Evolutionary conservation across 352 stramenopile species (phyloP), one percentile per base, ranked within the genome.

Genomic region (Pelagophyceae sp.): DNA sequence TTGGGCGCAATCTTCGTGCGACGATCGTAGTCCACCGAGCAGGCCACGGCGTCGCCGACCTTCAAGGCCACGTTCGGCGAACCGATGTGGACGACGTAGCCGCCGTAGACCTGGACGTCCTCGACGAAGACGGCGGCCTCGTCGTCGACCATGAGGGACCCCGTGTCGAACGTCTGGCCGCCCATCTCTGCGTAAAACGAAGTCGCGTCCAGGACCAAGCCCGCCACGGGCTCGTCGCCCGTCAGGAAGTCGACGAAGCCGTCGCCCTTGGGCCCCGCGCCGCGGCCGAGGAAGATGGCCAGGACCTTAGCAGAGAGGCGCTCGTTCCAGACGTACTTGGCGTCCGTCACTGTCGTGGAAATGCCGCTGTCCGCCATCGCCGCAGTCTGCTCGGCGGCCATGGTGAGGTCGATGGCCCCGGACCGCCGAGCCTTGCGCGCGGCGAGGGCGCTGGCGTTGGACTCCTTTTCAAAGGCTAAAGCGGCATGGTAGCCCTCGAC

Each of bases 131-230:
- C 82, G n/a, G 79, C 80, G 45, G 70, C 33, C 81, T 54, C 45
- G 17, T 33, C 65, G 63, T 81, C 81, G 67, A 76, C 82, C 58
- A 84, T 80, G 64, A 89, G 83, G 15, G 70, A 69, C 60, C 89
- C 89, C 69, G 81, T 90, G 74, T 94, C 89, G 78, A 84, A 90
- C n/a, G 84, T 87, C 83, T 93, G 93, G 64, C 95, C 94, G 83
- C 95, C 95, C 27, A 91, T 83, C 85, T 98, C 94, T 29, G 93
- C 91, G 84, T 98, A 98, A 84, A 96, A 98, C 78, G 88, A 92
- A 5, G 93, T 96, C 79, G 91, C 91, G 85, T 98, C 92, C 25
- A 98, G 85, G 70, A 98, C 92, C 54, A 98, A 84, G 77, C 93
- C 95, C 63, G 85, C 83, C 77, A 89, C 89, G 27, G 89, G 87